phyloP scores from a whole-genome alignment of 164 flowering plant genomes.

The Platanus orientalis region DNA sequence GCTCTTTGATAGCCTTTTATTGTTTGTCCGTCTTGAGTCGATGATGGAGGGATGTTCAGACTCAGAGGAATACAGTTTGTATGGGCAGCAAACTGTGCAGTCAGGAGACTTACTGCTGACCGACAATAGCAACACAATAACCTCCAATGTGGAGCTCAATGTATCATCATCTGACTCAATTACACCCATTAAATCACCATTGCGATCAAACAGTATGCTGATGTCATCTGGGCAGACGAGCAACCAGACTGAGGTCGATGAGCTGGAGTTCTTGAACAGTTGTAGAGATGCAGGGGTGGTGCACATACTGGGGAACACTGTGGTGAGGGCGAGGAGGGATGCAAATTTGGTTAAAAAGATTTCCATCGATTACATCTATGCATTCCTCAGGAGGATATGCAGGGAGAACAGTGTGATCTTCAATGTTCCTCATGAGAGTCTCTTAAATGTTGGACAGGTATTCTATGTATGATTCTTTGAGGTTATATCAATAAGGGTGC shows the following conservation, averaged over 20 bases:
- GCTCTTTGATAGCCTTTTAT: too few species aligned
- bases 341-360: conserved; percentile 63
- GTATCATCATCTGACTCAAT: conserved; percentile 65
- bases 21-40: conserved; percentile 74
- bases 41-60: conserved; percentile 80
- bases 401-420: conserved; percentile 83
- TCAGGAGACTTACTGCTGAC: conserved; percentile 36
- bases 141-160: conserved; percentile 38
- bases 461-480: conserved; percentile 52
- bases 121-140: conserved; percentile 28
- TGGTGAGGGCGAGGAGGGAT: conserved; percentile 72
- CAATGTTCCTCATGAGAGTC: conserved; percentile 82
- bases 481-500: conserved; percentile 11
- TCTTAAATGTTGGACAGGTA: conserved; percentile 79
- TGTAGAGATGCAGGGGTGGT: conserved; percentile 95
- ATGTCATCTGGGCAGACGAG: conserved; percentile 42
- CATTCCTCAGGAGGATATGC: conserved; percentile 87
- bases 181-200: conserved; percentile 41
- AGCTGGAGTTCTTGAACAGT: conserved; percentile 60
- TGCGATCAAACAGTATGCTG: conserved; percentile 17
- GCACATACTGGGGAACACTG: conserved; percentile 84
- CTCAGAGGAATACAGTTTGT: conserved; percentile 43
- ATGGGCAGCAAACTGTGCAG: conserved; percentile 48
- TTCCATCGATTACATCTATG: conserved; percentile 84
- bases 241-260: conserved; percentile 56